A percentile compares a stretch with the other conserved stretches of the same genome.
These are phyloP conservation scores for Pyropia yezoensis DNA, from an alignment of 23 red algal species.

Conservation along the genomic window DNA sequence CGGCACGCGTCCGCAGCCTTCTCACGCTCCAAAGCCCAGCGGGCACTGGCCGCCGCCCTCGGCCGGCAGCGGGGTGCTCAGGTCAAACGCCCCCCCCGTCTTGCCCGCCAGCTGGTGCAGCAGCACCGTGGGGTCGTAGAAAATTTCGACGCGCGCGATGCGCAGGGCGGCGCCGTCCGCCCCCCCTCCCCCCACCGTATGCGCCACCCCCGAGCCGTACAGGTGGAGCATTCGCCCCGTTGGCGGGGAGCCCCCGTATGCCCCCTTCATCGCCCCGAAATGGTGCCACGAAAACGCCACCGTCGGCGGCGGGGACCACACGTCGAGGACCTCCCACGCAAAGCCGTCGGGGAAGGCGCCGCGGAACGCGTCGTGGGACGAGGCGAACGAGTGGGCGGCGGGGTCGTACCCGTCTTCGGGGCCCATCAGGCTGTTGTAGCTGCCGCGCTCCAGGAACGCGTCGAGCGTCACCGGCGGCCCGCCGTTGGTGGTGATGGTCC, in stretches of 20 bases:
- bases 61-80: too few relatives aligned
- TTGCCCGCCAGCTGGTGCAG: constrained; percentile 32
- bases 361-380: constrained; percentile 29
- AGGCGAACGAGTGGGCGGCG: constrained; percentile 20
- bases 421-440: constrained; percentile 56
- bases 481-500: constrained; percentile 42
- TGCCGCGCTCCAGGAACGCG: constrained; percentile 20
- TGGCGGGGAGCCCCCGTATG: constrained; percentile 21
- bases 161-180: constrained; percentile 16
- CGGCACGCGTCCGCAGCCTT: too few relatives aligned
- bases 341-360: constrained; percentile 42
- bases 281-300: constrained; percentile 62
- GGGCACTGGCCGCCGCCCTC: too few relatives aligned
- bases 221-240: constrained; percentile 34
- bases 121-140: constrained; percentile 53
- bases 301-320: constrained; percentile 41
- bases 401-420: constrained; percentile 44
- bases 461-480: constrained; percentile 23
- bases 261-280: constrained; percentile 41
- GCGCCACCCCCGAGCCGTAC: constrained; percentile 43
- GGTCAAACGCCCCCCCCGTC: too few relatives aligned
- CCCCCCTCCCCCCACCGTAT: neutral
- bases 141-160: constrained; percentile 38
- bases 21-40: too few relatives aligned
- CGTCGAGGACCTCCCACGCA: constrained; percentile 53